Conservation (phyloP, 2,329 filamentous ascomycete species). For the Fusarium phyllophilum region DNA sequence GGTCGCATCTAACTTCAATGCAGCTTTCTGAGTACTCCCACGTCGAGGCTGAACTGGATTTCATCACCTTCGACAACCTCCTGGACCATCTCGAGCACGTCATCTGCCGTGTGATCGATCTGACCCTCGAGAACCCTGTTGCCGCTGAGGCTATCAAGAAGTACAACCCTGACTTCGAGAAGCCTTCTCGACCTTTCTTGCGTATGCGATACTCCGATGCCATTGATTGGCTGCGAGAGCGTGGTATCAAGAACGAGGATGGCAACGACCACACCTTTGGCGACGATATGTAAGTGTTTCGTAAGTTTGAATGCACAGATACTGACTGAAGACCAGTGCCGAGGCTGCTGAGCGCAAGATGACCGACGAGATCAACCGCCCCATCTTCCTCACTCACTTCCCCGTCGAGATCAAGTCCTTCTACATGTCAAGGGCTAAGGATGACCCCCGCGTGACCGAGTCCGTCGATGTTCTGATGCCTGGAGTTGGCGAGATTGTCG, state of each 20-base stretch:
- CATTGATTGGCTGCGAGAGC: constrained; percentile 90
- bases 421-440: constrained; percentile 93
- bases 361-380: constrained; percentile 95
- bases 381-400: constrained; percentile 98
- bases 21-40: constrained; percentile 92
- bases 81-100: constrained; percentile 87
- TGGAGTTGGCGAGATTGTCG: constrained; percentile 95
- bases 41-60: constrained; percentile 95
- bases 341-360: constrained; percentile 96
- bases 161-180: constrained; percentile 90
- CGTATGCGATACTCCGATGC: constrained; percentile 96
- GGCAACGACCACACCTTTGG: constrained; percentile 90
- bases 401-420: constrained; percentile 98
- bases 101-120: constrained; percentile 85
- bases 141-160: constrained; percentile 79
- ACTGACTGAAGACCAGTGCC: constrained; percentile 56
- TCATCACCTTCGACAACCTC: constrained; percentile 91
- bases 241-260: constrained; percentile 93
- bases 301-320: neutral
- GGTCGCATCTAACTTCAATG: neutral
- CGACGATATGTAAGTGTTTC: constrained; percentile 76
- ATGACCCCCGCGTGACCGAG: constrained; percentile 87
- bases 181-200: constrained; percentile 85
- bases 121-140: constrained; percentile 76
- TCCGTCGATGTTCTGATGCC: constrained; percentile 89